Evolutionary conservation across 352 stramenopile genomes (phyloP).

Genomic region (Phytophthora boehmeriae): DNA sequence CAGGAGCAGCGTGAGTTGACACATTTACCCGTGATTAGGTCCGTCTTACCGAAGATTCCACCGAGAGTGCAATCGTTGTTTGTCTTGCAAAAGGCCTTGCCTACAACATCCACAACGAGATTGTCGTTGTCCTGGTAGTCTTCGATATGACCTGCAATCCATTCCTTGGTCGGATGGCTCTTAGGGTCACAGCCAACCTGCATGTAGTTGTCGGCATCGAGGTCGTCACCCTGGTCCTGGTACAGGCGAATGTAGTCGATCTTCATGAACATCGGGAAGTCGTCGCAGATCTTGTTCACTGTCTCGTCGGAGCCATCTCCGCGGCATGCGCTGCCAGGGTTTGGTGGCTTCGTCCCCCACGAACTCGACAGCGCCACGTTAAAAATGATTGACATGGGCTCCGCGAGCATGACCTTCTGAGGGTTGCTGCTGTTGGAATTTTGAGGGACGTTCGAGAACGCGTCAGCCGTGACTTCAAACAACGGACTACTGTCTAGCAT

Average conservation of each 20-base stretch:
- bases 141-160: constrained; percentile 47
- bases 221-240: constrained; percentile 54
- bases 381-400: constrained; percentile 93
- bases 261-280: constrained; percentile 66
- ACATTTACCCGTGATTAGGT: constrained; percentile 48
- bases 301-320: constrained; percentile 37
- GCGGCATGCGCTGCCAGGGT: constrained; percentile 23
- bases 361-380: constrained; percentile 93
- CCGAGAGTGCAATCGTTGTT: constrained; percentile 52
- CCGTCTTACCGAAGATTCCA: constrained; percentile 33
- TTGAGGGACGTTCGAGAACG: constrained; percentile 50
- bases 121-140: constrained; percentile 60
- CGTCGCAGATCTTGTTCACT: constrained; percentile 60
- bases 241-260: constrained; percentile 91
- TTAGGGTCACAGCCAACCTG: constrained; percentile 44
- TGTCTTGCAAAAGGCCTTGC: constrained; percentile 44
- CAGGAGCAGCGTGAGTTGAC: constrained; percentile 52
- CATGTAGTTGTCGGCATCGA: constrained; percentile 40
- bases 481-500: constrained; percentile 80
- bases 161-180: constrained; percentile 46
- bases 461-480: constrained; percentile 74
- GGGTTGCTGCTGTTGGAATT: constrained; percentile 53
- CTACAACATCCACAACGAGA: constrained; percentile 34
- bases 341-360: constrained; percentile 41
- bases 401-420: constrained; percentile 88